These are phyloP conservation scores for Xylaria acuta DNA, from an alignment of 495 filamentous ascomycete species.

Conservation along the genomic window DNA sequence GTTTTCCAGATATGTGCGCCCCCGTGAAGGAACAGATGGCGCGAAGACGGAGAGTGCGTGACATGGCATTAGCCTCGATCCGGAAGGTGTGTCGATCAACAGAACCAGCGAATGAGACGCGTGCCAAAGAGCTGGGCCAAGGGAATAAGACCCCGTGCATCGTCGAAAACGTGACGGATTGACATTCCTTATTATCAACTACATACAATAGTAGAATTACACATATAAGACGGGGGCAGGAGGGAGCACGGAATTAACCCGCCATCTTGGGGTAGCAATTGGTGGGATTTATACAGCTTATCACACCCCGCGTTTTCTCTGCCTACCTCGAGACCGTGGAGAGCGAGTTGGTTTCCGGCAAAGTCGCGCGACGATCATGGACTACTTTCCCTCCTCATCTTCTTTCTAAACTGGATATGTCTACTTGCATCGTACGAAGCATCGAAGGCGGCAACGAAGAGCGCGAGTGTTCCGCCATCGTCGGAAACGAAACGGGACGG, in stretches of 20 bases:
- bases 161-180: background rate
- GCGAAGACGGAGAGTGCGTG: background rate
- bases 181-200: too few species aligned
- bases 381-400: slow-evolving; percentile 1
- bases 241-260: slow-evolving; percentile 7
- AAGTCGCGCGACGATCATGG: background rate
- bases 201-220: too few species aligned
- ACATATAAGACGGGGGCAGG: background rate
- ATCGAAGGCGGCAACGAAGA: background rate
- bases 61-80: background rate
- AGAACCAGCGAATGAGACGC: background rate
- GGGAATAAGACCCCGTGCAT: too few species aligned
- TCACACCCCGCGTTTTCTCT: background rate
- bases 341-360: background rate
- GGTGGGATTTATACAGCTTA: too few species aligned
- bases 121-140: background rate
- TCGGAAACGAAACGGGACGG: background rate
- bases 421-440: background rate
- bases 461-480: background rate
- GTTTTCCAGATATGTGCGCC: background rate
- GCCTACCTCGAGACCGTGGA: background rate
- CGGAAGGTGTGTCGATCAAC: slow-evolving; percentile 17
- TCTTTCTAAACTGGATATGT: background rate
- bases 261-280: background rate
- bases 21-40: background rate